Base-by-base conservation (phyloP, 2,329 filamentous ascomycete genomes). In the Lojkania enalia region DNA sequence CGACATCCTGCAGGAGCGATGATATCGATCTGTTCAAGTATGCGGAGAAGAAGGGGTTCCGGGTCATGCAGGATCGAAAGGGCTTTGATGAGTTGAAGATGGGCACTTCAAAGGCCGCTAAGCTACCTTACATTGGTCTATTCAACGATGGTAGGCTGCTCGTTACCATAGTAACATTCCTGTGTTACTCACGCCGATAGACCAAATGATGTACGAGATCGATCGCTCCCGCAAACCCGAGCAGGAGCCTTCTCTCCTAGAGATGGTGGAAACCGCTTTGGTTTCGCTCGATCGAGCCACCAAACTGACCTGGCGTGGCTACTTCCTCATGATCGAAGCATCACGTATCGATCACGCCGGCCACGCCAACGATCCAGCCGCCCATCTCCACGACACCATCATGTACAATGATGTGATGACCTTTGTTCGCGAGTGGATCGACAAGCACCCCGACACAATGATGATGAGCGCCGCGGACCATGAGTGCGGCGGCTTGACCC, bases 401-500 rank as follows among this genome's bases (percentile, higher is more conserved):
- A 68, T 71, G 52, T 73, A 72, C 52, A 70, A 73, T 50, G 56
- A 66, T 11, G 66, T 70, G 13, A 65, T 73, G 49, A 58, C 59
- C 3, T 66, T 60, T 31, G 66, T 72, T 33, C 61, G 58, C n/a
- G 48, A 64, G 14, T 73, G 70, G 70, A 71, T 73, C 44, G 70
- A 74, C 46, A 52, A 57, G 18, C 67, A 74, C 46, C 61, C 65
- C 2, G 60, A 67, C 35, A 73, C 71, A 1, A 55, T 68, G 35
- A 61, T 74, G 48, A 60, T 74, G 39, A 68, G 66, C 11, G 71
- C 69, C 12, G 71, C 71, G 0, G 71, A 74, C 49, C 69, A 74
- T 48, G 70, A 74, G 48, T 69, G 63, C 18, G 71, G 71, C 20
- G 71, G 70, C 11, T 51, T 73, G 32, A 71, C 71, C 0, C 57